A percentile compares a stretch with the other conserved stretches of the same genome.
These are phyloP conservation scores for Tanozyma kutaoensis DNA, from an alignment of 805 yeast genomes.

Conservation along the genomic window DNA sequence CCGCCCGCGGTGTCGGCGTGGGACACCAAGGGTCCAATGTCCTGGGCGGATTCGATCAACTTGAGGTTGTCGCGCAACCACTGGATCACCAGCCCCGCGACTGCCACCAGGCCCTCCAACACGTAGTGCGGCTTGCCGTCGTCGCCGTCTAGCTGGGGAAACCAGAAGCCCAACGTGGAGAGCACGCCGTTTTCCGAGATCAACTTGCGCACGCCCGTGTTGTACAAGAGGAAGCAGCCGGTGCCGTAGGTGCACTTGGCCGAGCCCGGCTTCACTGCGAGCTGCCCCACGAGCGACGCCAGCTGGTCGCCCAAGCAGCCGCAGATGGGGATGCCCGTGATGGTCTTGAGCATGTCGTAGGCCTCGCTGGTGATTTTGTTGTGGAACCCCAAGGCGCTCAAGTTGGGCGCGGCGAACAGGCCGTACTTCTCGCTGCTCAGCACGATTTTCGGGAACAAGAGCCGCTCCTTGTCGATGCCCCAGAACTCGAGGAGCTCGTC, in stretches of 20 bases:
- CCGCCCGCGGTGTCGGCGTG: constrained; percentile 77
- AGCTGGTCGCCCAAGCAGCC: constrained; percentile 94
- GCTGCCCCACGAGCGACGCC: constrained; percentile 86
- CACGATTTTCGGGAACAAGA: constrained; percentile 62
- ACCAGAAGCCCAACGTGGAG: constrained; percentile 86
- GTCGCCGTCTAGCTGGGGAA: constrained; percentile 45
- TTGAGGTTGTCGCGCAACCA: constrained; percentile 90
- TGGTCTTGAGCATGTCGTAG: constrained; percentile 30
- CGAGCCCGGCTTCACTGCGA: constrained; percentile 70
- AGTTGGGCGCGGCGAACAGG: constrained; percentile 47
- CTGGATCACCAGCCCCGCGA: constrained; percentile 87
- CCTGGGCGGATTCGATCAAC: constrained; percentile 67
- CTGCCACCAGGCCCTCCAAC: constrained; percentile 91
- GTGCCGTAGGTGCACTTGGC: constrained; percentile 97
- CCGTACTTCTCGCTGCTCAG: constrained; percentile 76
- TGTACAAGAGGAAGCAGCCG: constrained; percentile 82
- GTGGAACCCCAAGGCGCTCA: constrained; percentile 37
- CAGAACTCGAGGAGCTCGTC: constrained; percentile 63
- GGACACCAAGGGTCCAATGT: constrained; percentile 82
- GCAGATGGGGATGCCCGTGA: constrained; percentile 59
- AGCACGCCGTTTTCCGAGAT: constrained; percentile 70
- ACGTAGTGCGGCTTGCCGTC: constrained; percentile 64
- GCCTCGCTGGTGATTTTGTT: constrained; percentile 40
- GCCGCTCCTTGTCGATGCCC: constrained; percentile 57
- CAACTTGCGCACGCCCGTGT: constrained; percentile 66